Conservation (phyloP, 2,329 filamentous ascomycete genomes). For the Capronia epimyces region DNA sequence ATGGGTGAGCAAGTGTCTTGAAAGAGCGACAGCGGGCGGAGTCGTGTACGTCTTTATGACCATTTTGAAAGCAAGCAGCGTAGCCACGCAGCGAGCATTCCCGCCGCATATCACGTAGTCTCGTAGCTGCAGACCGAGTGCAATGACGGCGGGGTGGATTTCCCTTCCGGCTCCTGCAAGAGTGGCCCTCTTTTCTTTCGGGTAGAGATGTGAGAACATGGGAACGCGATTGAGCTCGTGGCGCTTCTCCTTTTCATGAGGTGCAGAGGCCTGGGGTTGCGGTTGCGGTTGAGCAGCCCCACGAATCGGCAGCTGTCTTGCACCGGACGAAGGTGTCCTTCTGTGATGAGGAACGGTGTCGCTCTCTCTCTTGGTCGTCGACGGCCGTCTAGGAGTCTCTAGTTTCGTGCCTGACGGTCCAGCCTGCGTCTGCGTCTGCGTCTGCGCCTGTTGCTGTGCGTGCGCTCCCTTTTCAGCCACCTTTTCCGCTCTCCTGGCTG, state of each 20-base stretch:
- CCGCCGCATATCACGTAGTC: slow-evolving; percentile 85
- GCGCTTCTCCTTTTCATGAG: slow-evolving; percentile 32
- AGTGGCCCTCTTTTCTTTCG: slow-evolving; percentile 63
- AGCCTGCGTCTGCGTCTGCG: slow-evolving; percentile 26
- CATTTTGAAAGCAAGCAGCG: slow-evolving; percentile 85
- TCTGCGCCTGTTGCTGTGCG: slow-evolving; percentile 28
- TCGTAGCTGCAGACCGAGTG: slow-evolving; percentile 83
- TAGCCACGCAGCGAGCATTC: slow-evolving; percentile 80
- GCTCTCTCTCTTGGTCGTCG: slow-evolving; percentile 25
- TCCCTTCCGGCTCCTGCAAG: slow-evolving; percentile 60
- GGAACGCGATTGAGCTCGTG: slow-evolving; percentile 57
- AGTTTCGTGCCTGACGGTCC: slow-evolving; percentile 31
- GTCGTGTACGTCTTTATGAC: slow-evolving; percentile 92
- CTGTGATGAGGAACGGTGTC: slow-evolving; percentile 35
- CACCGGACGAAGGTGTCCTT: slow-evolving; percentile 27
- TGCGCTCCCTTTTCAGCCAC: slow-evolving; percentile 46
- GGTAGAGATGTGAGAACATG: slow-evolving; percentile 78
- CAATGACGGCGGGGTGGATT: slow-evolving; percentile 79
- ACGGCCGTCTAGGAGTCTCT: slow-evolving; percentile 23
- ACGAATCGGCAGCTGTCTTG: slow-evolving; percentile 30
- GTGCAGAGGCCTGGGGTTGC: slow-evolving; percentile 32
- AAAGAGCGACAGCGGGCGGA: slow-evolving; percentile 74
- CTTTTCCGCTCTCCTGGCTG: slow-evolving; percentile 69
- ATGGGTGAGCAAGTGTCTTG: slow-evolving; percentile 85
- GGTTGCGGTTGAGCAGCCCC: slow-evolving; percentile 30